Conservation (phyloP, 495 filamentous ascomycete species). For the Penicillium diatomitis region DNA sequence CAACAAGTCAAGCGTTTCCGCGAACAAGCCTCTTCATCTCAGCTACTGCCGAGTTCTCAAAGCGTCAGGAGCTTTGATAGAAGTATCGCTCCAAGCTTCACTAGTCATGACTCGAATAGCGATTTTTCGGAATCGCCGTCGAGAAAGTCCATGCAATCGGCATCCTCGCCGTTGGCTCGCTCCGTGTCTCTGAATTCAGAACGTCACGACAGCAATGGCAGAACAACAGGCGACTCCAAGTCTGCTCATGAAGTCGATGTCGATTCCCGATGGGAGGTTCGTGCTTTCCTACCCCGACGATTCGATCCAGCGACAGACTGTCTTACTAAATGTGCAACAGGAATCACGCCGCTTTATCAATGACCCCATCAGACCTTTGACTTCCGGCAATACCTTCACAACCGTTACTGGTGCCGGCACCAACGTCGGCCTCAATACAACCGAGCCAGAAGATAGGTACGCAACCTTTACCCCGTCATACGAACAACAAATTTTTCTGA, state of each 20-base stretch:
- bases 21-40: conserved; percentile 56
- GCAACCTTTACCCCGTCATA: neutral
- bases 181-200: conserved; percentile 34
- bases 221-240: conserved; percentile 20
- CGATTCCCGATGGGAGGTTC: conserved; percentile 35
- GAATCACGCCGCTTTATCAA: conserved; percentile 34
- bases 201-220: conserved; percentile 15
- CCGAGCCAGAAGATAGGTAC: conserved; percentile 33
- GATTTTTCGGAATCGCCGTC: conserved; percentile 32
- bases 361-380: conserved; percentile 24
- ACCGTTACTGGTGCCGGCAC: conserved; percentile 17
- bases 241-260: conserved; percentile 34
- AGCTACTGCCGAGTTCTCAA: conserved; percentile 43
- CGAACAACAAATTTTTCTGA: neutral
- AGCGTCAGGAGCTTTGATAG: conserved; percentile 25
- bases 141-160: conserved; percentile 28
- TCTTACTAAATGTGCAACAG: conserved; percentile 17
- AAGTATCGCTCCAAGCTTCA: conserved; percentile 21
- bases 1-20: conserved; percentile 69
- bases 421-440: conserved; percentile 4
- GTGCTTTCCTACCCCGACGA: neutral
- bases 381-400: conserved; percentile 23
- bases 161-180: conserved; percentile 29
- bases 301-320: neutral
- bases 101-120: conserved; percentile 32